Evolutionary conservation across 345 rosid genomes (phyloP).

Genomic region (Linum usitatissimum): DNA sequence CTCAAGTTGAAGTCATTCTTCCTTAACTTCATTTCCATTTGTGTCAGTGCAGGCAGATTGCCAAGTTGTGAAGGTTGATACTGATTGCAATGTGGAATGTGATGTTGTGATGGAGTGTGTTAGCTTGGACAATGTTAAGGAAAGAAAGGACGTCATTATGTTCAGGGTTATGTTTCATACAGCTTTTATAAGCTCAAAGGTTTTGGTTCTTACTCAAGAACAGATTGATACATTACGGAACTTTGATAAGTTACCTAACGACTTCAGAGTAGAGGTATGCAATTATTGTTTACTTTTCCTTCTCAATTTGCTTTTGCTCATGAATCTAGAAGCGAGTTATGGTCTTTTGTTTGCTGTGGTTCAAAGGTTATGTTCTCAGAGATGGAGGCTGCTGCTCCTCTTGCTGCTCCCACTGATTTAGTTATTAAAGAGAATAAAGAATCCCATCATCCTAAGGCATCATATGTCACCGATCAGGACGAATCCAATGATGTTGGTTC

Average conservation of each 20-base stretch:
- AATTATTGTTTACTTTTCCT: slow-evolving; percentile 7
- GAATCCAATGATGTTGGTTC: slow-evolving; percentile 26
- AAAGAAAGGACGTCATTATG: slow-evolving; percentile 50
- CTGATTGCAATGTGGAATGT: slow-evolving; percentile 58
- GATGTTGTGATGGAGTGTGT: slow-evolving; percentile 77
- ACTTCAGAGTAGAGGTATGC: slow-evolving; percentile 63
- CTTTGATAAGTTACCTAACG: slow-evolving; percentile 48
- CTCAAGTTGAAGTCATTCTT: background rate
- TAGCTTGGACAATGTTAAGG: slow-evolving; percentile 42
- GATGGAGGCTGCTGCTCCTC: slow-evolving; percentile 35
- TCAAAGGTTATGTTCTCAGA: slow-evolving; percentile 66
- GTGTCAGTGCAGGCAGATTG: slow-evolving; percentile 55
- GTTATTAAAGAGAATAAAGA: slow-evolving; percentile 46
- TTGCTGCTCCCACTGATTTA: slow-evolving; percentile 36
- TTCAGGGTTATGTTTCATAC: slow-evolving; percentile 74
- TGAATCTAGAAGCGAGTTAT: slow-evolving; percentile 10
- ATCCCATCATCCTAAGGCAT: slow-evolving; percentile 57
- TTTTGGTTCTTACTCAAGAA: slow-evolving; percentile 47
- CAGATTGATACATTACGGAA: slow-evolving; percentile 65
- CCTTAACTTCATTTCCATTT: background rate
- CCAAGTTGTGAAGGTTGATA: slow-evolving; percentile 54
- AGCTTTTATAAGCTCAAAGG: slow-evolving; percentile 58
- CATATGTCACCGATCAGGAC: slow-evolving; percentile 21
- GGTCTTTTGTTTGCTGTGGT: slow-evolving; percentile 15
- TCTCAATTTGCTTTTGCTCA: background rate